Evolutionary conservation across 148 eudicot genomes (phyloP), one percentile per base, ranked within the genome.

Genomic region (Fagopyrum homotropicum): DNA sequence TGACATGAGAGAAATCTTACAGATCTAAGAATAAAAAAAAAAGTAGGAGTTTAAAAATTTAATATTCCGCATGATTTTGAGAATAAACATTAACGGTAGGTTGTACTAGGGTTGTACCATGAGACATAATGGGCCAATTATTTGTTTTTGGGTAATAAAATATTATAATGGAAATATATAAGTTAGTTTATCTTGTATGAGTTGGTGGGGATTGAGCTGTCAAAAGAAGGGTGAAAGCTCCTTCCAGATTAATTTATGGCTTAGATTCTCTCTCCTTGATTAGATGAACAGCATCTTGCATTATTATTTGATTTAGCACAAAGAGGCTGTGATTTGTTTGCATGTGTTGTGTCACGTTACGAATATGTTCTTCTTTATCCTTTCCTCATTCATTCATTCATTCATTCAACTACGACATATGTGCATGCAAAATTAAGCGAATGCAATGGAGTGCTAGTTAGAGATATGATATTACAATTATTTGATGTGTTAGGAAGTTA

Each of bases 151-250:
- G 10, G 4, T 40, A 45, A 66, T 8, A 35, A 57, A 57, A 57
- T 4, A 57, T 19, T 63, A 63, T 22, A 17, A 4, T 56, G 19
- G 1, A n/a, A n/a, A n/a, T n/a, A n/a, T n/a, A n/a, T 22, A 22
- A 22, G 26, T 22, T 22, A 66, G 71, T 40, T 66, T 66, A 66
- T 66, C 71, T 40, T 66, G 46, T 46, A 66, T 40, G 46, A 70
- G 77, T 55, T 77, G 72, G 85, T 79, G 82, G 82, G 80, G 60
- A 55, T 46, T 82, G 77, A 71, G 80, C 77, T 82, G 82, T 77
- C 82, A 9, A 66, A 72, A 44, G 47, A 66, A 66, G 57, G 35
- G 45, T 5, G 46, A 40, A 66, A 66, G 71, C 71, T 66, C 71
- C 47, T 66, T 66, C 71, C 71, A 66, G 71, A 43, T 66, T 66